A percentile compares a stretch with the other conserved stretches of the same genome.
phyloP scores from a whole-genome alignment of 2,329 filamentous ascomycete genomes.

The Colletotrichum paranaense region DNA sequence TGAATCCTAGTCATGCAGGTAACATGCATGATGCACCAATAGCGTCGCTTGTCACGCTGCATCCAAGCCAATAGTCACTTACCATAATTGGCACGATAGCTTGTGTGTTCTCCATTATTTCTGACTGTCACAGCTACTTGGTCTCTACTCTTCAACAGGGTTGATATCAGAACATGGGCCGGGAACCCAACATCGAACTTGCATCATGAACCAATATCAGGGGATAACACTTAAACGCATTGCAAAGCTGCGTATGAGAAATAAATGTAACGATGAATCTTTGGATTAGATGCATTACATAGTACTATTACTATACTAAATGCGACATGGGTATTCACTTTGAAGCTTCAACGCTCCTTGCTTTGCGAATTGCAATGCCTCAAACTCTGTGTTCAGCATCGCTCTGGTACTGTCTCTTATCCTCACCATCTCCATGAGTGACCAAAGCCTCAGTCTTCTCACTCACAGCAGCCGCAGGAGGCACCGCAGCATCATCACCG shows the following conservation, averaged over 20 bases:
- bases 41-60: background rate
- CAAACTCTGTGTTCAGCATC: background rate
- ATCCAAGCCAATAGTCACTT: background rate
- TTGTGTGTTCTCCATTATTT: too few species aligned
- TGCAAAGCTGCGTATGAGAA: background rate
- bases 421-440: background rate
- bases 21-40: background rate
- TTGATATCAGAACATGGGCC: too few species aligned
- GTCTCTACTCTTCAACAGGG: too few species aligned
- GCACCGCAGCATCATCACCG: constrained; percentile 19
- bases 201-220: background rate
- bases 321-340: too few species aligned
- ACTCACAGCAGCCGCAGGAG: constrained; percentile 12
- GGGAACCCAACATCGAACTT: too few species aligned
- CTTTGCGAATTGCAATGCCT: background rate
- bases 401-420: background rate
- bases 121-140: too few species aligned
- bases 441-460: constrained; percentile 27
- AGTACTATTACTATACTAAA: background rate
- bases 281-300: background rate
- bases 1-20: background rate
- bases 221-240: too few species aligned
- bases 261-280: background rate
- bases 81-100: background rate
- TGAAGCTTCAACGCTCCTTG: background rate